Percentiles rank a stretch among this genome's conserved stretches.
phyloP scores from a whole-genome alignment of 192 early-diverging fungal genomes.

The Coemansia guatemalensis region DNA sequence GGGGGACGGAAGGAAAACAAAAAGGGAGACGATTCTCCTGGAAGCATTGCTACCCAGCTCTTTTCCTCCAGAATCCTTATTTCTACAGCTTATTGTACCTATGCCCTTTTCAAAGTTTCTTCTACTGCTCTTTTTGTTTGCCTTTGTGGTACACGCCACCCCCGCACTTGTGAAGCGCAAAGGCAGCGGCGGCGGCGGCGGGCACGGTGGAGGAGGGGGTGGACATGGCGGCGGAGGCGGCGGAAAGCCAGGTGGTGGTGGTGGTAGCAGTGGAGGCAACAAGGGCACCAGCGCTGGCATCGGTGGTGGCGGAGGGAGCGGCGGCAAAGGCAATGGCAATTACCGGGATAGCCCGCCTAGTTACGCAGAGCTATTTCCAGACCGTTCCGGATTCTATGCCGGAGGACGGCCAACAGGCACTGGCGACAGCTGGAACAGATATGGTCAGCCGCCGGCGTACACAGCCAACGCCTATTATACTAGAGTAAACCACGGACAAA shows the following conservation, averaged over 20 bases:
- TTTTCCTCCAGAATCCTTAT: too few relatives aligned
- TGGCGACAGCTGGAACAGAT: conserved; percentile 25
- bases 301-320: conserved; percentile 38
- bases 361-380: conserved; percentile 40
- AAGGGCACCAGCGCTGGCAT: conserved; percentile 9
- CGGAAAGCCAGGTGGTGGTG: conserved; percentile 14
- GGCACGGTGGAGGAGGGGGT: conserved; percentile 4
- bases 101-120: conserved; percentile 18
- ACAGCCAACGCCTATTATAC: conserved; percentile 33
- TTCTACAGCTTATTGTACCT: too few relatives aligned
- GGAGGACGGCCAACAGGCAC: conserved; percentile 30
- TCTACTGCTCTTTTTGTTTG: conserved; percentile 20
- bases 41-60: too few relatives aligned
- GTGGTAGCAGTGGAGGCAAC: conserved; percentile 5
- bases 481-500: conserved; percentile 31
- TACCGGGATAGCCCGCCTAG: conserved; percentile 43
- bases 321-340: conserved; percentile 29
- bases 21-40: too few relatives aligned
- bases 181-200: conserved; percentile 14
- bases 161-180: background rate
- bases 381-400: conserved; percentile 29
- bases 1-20: too few relatives aligned
- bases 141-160: conserved; percentile 8
- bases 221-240: conserved; percentile 4
- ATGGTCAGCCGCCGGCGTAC: conserved; percentile 41